Base-by-base conservation (phyloP, 495 filamentous ascomycete species). In the Hyphodiscus hymeniophilus region DNA sequence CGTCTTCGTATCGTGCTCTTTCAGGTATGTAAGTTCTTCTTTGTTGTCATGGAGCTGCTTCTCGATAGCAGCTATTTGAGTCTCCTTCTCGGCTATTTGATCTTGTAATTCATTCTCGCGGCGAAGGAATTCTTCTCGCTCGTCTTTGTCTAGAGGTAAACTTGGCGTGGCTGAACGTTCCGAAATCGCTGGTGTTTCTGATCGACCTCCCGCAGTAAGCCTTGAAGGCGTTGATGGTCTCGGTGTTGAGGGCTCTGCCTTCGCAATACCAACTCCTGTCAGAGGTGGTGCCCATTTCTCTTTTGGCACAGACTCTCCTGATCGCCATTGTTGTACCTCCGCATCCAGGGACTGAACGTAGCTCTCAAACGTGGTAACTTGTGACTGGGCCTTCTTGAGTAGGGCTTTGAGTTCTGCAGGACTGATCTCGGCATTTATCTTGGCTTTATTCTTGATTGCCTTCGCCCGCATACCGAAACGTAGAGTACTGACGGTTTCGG, bases 401-500 rank as follows among this genome's bases (percentile, higher is more conserved):
- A 94, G 73, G 46, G 80, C 74, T 70, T 97, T 97, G 71, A 98
- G 74, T 62, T 98, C 94, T 6, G 86, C 80, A 10, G 92, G 92
- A 60, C 91, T 96, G 53, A 97, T 76, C 62, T 98, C 92, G 34
- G 89, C 90, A 63, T 98, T 98, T 72, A 98, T 83, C 86, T 96
- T 97, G 61, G 92, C 92, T 74, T 96, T 97, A 70, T 98, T 97
- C 82, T 98, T 96, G 67, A 98, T 98, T 0, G 89, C 83, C 74
- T 98, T 98, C 33, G 92, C 92, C 57, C 92, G 75, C 64, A 95
- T 91, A 74, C 92, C 92, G 63, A 98, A 98, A 23, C 91, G 80
- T 38, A 98, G 71, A 7, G 92, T 98, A 28, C 89, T 87, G 40
- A 98, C 66, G 0, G 92, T 98, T 72, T 98, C 92, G 43, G 82